These are phyloP conservation scores for Salvia hispanica DNA, from an alignment of 257 asterid species.

Conservation along the genomic window DNA sequence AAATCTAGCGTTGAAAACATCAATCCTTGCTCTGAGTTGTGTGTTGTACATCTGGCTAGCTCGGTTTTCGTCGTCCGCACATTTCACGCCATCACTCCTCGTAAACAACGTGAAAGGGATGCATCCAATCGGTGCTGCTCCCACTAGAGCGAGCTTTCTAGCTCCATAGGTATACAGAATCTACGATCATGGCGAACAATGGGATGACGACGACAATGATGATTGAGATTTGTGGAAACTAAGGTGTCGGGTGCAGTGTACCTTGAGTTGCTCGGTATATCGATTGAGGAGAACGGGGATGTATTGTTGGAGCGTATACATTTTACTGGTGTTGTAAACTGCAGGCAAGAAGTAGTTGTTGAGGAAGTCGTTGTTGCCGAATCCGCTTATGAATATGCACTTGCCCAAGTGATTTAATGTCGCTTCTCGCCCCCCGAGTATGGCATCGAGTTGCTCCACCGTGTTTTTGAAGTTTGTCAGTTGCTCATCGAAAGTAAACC, in stretches of 20 bases:
- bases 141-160: conserved; percentile 60
- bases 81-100: conserved; percentile 71
- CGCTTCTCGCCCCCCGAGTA: conserved; percentile 43
- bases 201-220: too few relatives aligned
- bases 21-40: conserved; percentile 54
- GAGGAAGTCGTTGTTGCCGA: conserved; percentile 62
- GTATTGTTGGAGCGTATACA: conserved; percentile 43
- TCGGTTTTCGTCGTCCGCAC: conserved; percentile 55
- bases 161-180: conserved; percentile 66
- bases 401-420: conserved; percentile 46
- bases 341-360: conserved; percentile 58
- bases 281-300: conserved; percentile 48
- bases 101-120: conserved; percentile 43
- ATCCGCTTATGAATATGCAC: conserved; percentile 45
- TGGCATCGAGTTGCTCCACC: conserved; percentile 50
- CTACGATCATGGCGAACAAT: conserved; percentile 24
- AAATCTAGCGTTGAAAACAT: conserved; percentile 58
- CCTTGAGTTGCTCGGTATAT: conserved; percentile 49
- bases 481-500: conserved; percentile 56
- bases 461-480: conserved; percentile 68
- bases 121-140: conserved; percentile 83
- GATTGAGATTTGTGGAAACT: neutral
- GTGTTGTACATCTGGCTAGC: conserved; percentile 67
- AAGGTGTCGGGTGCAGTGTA: neutral
- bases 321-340: conserved; percentile 34